Evolutionary conservation across 768 basidiomycete genomes (phyloP), one percentile per base, ranked within the genome.

Genomic region (Coprinopsis marcescibilis): DNA sequence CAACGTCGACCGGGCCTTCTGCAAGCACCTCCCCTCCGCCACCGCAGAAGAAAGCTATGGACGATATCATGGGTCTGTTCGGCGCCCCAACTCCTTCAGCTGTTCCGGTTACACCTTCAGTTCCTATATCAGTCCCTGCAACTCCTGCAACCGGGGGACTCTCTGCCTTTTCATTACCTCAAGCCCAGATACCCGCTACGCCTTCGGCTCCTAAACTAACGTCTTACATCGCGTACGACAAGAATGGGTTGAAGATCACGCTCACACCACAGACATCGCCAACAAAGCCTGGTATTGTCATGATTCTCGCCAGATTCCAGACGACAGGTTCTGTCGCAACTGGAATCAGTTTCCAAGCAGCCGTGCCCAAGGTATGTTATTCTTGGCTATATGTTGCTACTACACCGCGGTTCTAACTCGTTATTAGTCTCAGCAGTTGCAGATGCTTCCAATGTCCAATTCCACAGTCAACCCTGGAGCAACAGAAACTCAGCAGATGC

Each of bases 371-470:
- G 77, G 93, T 91, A 50, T 21, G 48, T 46, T 21, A 14, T 29
- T 34, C 33, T 37, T 49, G 63, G 17, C 19, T 17, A 45, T 15
- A 7, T n/a, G 5, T 10, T 26, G 23, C 20, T 46, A 6, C 6
- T 21, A 24, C 10, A 14, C 49, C 14, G 21, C 8, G 46, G 23
- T 55, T 13, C 43, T 48, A 11, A 38, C 19, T 39, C 30, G 23
- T 29, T 23, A 14, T 30, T 39, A 98, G 91, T 89, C 93, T 0
- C 94, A 96, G 66, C 93, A 96, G 62, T 65, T 99, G 46, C 94
- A 97, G 63, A 99, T 99, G 95, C 73, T 92, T 48, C 91, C 95
- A 4, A 97, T 98, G 87, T 92, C 92, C 4, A 92, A 84, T 63
- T 73, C 84, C 10, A 84, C 79, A 43, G 75, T 99, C 34, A 68